phyloP scores from a whole-genome alignment of 768 basidiomycete species.

The Hortiboletus flavorubellus region DNA sequence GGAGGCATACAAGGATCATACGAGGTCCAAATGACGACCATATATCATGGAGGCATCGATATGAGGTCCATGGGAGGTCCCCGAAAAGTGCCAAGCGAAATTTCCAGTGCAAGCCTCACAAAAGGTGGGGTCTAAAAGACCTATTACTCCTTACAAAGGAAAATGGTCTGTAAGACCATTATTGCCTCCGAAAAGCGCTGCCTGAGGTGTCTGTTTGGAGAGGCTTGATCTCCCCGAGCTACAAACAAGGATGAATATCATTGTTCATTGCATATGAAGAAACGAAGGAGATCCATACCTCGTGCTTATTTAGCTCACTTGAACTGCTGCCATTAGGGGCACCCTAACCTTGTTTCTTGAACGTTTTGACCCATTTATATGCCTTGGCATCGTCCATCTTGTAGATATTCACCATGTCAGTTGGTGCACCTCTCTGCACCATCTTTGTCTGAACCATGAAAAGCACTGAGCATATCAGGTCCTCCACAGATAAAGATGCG shows the following conservation, averaged over 20 bases:
- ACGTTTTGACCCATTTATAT: conserved; percentile 42
- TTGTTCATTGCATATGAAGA: background rate
- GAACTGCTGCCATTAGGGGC: conserved; percentile 17
- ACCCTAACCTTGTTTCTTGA: conserved; percentile 17
- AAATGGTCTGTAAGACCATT: too few species aligned
- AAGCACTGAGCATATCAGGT: conserved; percentile 58
- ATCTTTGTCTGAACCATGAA: conserved; percentile 63
- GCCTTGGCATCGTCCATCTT: conserved; percentile 53
- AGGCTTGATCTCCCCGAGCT: conserved; percentile 48
- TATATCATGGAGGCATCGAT: too few species aligned
- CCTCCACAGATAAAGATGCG: conserved; percentile 33
- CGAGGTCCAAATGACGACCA: too few species aligned
- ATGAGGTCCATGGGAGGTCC: too few species aligned
- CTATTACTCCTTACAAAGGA: too few species aligned
- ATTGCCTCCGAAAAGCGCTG: too few species aligned
- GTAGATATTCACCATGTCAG: conserved; percentile 75
- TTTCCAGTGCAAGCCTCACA: too few species aligned
- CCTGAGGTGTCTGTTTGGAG: conserved; percentile 26
- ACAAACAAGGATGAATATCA: background rate
- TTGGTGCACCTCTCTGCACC: conserved; percentile 65
- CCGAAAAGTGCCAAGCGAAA: too few species aligned
- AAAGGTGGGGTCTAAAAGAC: too few species aligned
- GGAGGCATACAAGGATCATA: too few species aligned
- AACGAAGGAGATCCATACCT: conserved; percentile 24
- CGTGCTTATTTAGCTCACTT: conserved; percentile 17